These are phyloP conservation scores for Kurtzmaniella fragi DNA, from an alignment of 805 yeast species.

Conservation along the genomic window DNA sequence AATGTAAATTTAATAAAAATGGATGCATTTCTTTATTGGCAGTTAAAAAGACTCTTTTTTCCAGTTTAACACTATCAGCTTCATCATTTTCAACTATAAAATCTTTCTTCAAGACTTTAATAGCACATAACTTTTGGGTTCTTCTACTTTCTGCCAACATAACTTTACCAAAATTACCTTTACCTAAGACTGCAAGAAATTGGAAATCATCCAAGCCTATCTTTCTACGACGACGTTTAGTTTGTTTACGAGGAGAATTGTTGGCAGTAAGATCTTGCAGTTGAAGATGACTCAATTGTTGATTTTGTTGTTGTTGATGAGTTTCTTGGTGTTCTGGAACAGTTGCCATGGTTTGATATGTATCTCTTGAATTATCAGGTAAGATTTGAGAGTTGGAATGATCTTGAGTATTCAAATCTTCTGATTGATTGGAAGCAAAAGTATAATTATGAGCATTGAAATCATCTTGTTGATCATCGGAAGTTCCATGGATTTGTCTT, in stretches of 20 bases:
- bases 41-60: constrained; percentile 81
- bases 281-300: constrained; percentile 10
- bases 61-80: constrained; percentile 91
- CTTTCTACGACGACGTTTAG: constrained; percentile 50
- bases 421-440: constrained; percentile 16
- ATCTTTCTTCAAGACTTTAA: constrained; percentile 93
- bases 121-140: constrained; percentile 80
- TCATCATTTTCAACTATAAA: constrained; percentile 94
- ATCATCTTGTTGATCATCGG: constrained; percentile 2
- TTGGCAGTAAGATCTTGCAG: constrained; percentile 1
- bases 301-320: constrained; percentile 12
- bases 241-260: constrained; percentile 16
- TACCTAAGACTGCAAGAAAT: constrained; percentile 91
- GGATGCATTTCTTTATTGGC: constrained; percentile 92
- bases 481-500: neutral
- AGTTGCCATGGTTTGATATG: constrained; percentile 5
- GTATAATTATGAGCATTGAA: constrained; percentile 14
- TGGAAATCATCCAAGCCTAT: constrained; percentile 94
- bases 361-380: constrained; percentile 1
- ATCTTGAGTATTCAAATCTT: constrained; percentile 7
- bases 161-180: constrained; percentile 98
- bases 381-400: neutral
- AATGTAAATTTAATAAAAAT: constrained; percentile 81
- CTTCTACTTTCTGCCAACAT: constrained; percentile 93
- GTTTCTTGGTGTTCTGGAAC: constrained; percentile 13